A percentile compares a stretch with the other conserved stretches of the same genome.
Evolutionary conservation across 2,329 filamentous ascomycete genomes (phyloP).

Genomic region (Ophiosphaerella narmari): DNA sequence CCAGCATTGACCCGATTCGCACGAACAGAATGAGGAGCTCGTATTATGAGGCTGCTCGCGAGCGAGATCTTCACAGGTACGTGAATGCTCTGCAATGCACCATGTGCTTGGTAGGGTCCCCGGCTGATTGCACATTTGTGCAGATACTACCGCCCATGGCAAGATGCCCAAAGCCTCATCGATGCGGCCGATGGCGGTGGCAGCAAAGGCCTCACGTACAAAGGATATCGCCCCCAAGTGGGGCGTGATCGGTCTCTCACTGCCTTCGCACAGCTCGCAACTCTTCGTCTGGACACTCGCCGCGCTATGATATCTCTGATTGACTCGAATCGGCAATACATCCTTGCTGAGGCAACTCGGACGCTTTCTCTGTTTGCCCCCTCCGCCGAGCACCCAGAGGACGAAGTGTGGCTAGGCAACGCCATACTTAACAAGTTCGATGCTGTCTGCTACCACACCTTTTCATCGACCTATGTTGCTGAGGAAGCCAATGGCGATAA

Average conservation of each 20-base stretch:
- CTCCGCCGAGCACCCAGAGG: conserved; percentile 21
- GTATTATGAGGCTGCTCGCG: conserved; percentile 28
- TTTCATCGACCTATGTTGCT: conserved; percentile 29
- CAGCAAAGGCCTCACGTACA: conserved; percentile 31
- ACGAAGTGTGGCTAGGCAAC: conserved; percentile 40
- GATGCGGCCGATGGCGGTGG: conserved; percentile 27
- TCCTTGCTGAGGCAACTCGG: conserved; percentile 46
- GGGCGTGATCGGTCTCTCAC: conserved; percentile 38
- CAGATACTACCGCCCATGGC: conserved; percentile 44
- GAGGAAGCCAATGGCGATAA: conserved; percentile 24
- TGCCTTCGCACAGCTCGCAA: conserved; percentile 43
- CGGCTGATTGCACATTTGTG: conserved; percentile 1
- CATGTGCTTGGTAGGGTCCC: background rate
- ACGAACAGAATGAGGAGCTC: conserved; percentile 18
- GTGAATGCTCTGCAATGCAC: background rate
- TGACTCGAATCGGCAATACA: conserved; percentile 43
- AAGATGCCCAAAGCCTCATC: conserved; percentile 41
- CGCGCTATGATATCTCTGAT: conserved; percentile 46
- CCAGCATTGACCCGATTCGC: conserved; percentile 9
- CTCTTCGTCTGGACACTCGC: conserved; percentile 39
- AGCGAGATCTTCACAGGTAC: conserved; percentile 38
- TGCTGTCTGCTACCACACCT: conserved; percentile 37
- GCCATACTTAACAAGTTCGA: conserved; percentile 34
- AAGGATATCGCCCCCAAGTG: conserved; percentile 23
- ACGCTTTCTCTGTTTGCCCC: conserved; percentile 40